A percentile compares a stretch with the other conserved stretches of the same genome.
phyloP scores from a whole-genome alignment of 2,329 filamentous ascomycete species.

The Claviceps sp. region DNA sequence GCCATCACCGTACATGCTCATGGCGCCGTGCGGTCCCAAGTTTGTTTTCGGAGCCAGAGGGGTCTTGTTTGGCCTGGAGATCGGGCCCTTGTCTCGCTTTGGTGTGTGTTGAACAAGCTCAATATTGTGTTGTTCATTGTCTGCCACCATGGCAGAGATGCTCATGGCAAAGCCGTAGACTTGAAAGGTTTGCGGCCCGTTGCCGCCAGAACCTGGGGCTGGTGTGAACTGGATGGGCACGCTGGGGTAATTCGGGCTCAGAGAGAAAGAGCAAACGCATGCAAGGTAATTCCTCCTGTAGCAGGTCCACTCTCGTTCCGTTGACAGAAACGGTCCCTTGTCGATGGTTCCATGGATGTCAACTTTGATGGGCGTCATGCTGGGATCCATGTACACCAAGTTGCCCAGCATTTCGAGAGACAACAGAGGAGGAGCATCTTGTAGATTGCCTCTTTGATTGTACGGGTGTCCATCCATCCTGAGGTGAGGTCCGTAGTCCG shows the following conservation, averaged over 20 bases:
- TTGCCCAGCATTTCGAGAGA: constrained; percentile 39
- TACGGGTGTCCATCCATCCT: constrained; percentile 37
- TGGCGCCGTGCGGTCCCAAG: constrained; percentile 33
- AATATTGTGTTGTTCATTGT: constrained; percentile 60
- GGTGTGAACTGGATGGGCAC: constrained; percentile 38
- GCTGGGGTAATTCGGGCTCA: constrained; percentile 43
- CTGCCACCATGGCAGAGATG: constrained; percentile 72
- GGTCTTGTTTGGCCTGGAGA: constrained; percentile 56
- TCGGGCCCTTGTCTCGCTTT: constrained; percentile 79
- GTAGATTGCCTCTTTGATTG: constrained; percentile 15
- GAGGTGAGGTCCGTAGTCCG: constrained; percentile 28
- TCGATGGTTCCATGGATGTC: constrained; percentile 72
- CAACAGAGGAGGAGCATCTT: constrained; percentile 39
- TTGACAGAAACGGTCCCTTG: constrained; percentile 70
- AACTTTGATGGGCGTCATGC: constrained; percentile 42
- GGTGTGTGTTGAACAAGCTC: constrained; percentile 84
- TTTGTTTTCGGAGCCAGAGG: constrained; percentile 54
- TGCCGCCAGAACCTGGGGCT: background rate
- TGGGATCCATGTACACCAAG: constrained; percentile 45
- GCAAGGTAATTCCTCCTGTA: constrained; percentile 88
- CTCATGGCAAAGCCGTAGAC: constrained; percentile 70
- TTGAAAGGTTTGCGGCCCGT: constrained; percentile 36
- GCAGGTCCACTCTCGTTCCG: constrained; percentile 77
- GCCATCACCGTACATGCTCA: constrained; percentile 31
- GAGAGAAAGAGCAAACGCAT: constrained; percentile 63